Base-by-base conservation (phyloP, 1,284 basidiomycete genomes). In the Ganoderma multipileum region DNA sequence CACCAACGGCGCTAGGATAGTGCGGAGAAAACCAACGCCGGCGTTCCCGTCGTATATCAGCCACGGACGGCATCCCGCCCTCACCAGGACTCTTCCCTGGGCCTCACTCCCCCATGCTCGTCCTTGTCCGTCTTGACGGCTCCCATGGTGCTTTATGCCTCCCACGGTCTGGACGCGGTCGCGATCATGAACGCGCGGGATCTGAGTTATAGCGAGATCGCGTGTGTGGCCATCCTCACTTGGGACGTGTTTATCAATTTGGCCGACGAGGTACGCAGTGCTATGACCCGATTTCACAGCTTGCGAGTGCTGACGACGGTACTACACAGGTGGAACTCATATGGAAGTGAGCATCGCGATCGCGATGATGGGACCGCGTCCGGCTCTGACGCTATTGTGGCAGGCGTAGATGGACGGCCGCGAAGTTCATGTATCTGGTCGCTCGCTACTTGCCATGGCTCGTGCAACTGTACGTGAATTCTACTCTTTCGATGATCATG, bases 381-480 rank as follows among this genome's bases (percentile, higher is more conserved):
- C 9, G 14, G 3, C 8, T 23, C 5, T 39, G n/a, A 26, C 39
- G 26, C 14, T 38, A 38, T 3, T 20, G 36, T 2, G 69, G 62
- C n/a, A 74, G 73, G 42, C 68, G 69, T 26, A 52, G 55, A 5
- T 76, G 75, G 75, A 74, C 74, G 12, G 69, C 73, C 20, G 73
- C 72, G 3, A 76, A 75, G 41, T 61, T 20, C 26, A 71, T 76
- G 72, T 77, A 77, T 59, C 33, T 75, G 41, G 42, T 71, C 38
- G 69, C 71, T 16, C 70, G 76, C n/a, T 76, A 78, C 54, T 9
- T 76, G 14, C 76, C 76, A 8, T 75, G 73, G 73, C 64, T 72
- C 0, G 68, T 75, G 39, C 75, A 78, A 54, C 30, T 76, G 76
- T 76, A 60, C 63, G 73, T 62, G 3, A 16, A 9, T 39, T 4